Conservation (phyloP, 768 basidiomycete species). For the Candolleomyces eurysporus region DNA sequence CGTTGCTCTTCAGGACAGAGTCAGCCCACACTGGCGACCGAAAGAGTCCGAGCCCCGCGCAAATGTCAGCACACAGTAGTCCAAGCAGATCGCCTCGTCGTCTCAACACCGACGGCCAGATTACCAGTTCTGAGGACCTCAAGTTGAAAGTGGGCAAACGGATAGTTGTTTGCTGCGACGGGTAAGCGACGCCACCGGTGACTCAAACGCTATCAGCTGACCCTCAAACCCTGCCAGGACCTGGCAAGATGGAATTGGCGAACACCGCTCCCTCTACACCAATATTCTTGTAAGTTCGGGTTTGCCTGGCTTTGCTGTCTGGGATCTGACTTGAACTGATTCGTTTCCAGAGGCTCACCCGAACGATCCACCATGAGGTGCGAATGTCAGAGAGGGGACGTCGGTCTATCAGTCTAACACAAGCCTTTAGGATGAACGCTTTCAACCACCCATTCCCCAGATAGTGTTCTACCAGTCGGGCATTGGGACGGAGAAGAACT, state of each 20-base stretch:
- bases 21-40: neutral
- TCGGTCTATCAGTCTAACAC: too few relatives aligned
- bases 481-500: conserved; percentile 53
- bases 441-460: conserved; percentile 44
- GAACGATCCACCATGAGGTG: conserved; percentile 44
- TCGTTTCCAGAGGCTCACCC: conserved; percentile 45
- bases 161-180: conserved; percentile 74
- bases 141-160: conserved; percentile 43
- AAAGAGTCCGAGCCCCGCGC: neutral
- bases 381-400: too few relatives aligned
- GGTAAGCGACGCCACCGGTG: conserved; percentile 38
- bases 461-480: conserved; percentile 66
- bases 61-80: conserved; percentile 9
- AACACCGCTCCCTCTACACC: conserved; percentile 47
- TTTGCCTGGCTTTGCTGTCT: neutral
- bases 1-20: conserved; percentile 5
- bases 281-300: conserved; percentile 51
- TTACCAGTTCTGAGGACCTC: conserved; percentile 14
- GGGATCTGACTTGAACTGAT: neutral
- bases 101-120: conserved; percentile 28
- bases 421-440: conserved; percentile 33
- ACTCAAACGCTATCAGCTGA: neutral
- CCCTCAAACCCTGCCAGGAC: conserved; percentile 42
- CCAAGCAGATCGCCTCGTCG: conserved; percentile 31
- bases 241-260: conserved; percentile 65